Evolutionary conservation across 495 filamentous ascomycete genomes (phyloP), one percentile per base, ranked within the genome.

Genomic region (Glarea lozoyensis): DNA sequence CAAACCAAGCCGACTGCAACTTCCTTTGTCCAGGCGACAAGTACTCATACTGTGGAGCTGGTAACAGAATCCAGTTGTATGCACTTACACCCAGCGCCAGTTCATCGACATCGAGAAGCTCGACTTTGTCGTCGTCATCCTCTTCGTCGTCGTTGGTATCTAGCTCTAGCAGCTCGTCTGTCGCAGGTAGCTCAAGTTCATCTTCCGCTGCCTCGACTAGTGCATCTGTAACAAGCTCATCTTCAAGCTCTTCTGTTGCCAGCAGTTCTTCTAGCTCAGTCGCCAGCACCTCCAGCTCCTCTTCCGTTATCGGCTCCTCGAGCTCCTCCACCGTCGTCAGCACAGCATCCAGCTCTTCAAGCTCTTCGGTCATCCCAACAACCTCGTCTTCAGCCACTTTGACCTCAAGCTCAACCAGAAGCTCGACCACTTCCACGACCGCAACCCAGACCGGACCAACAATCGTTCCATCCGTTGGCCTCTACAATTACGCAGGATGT

Each of bases 401-500:
- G 12, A 40, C 43, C 16, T 41, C 34, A 7, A 27, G 30, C 24
- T 25, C 32, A 15, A 49, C 35, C 12, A 36, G 27, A 10, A 35
- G 37, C 23, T 47, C 52, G 2, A 42, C 49, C 5, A 39, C 46
- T 2, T 21, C 46, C 20, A 31, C 33, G 2, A n/a, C 49, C 10
- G 21, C 52, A 9, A 42, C 38, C 3, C 27, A 27, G 39, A 35
- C 43, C 7, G 38, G 31, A 11, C 41, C 43, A n/a, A 43, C 39
- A 3, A 46, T 34, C 31, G 42, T 46, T 22, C 29, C 31, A 13
- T 41, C 40, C 25, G 40, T n/a, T 18, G 46, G 31, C 32, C 21
- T 40, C 24, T 64, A 49, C 36, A 50, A 18, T 34, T 62, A 56
- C 49, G 22, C 33, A 10, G 61, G 61, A 16, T 64, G 61, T 47